phyloP scores from a whole-genome alignment of 495 filamentous ascomycete species.

The Pyronema omphalodes region DNA sequence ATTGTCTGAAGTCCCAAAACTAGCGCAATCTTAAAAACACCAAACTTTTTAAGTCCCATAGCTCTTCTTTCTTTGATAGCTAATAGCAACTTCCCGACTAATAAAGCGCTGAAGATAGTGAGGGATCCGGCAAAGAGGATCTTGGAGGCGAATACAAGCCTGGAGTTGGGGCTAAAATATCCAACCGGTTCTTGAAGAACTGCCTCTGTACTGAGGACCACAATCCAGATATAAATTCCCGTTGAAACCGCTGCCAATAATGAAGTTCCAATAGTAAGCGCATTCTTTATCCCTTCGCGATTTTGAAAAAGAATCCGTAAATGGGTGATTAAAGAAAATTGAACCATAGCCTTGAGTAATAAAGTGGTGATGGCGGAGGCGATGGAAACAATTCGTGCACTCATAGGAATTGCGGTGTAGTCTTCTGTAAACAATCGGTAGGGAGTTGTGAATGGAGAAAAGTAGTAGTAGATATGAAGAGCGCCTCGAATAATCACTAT shows the following conservation, averaged over 20 bases:
- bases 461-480: constrained; percentile 39
- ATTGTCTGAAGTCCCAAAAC: constrained; percentile 62
- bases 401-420: constrained; percentile 29
- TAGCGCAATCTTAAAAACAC: constrained; percentile 52
- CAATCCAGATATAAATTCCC: too few species aligned
- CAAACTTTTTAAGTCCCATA: constrained; percentile 41
- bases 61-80: constrained; percentile 38
- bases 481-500: constrained; percentile 43
- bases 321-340: constrained; percentile 55
- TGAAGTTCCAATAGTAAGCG: too few species aligned
- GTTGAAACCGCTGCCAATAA: too few species aligned
- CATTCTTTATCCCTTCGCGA: too few species aligned
- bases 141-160: background rate
- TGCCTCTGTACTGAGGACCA: too few species aligned
- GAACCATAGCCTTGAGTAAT: constrained; percentile 41
- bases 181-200: too few species aligned
- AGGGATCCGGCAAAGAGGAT: constrained; percentile 45
- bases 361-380: constrained; percentile 35
- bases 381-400: constrained; percentile 35
- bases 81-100: constrained; percentile 48
- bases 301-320: constrained; percentile 31
- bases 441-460: constrained; percentile 34
- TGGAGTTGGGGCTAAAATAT: too few species aligned
- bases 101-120: constrained; percentile 57
- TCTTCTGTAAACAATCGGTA: constrained; percentile 40